Conservation (phyloP, 345 rosid genomes). For the Hirschfeldia incana region DNA sequence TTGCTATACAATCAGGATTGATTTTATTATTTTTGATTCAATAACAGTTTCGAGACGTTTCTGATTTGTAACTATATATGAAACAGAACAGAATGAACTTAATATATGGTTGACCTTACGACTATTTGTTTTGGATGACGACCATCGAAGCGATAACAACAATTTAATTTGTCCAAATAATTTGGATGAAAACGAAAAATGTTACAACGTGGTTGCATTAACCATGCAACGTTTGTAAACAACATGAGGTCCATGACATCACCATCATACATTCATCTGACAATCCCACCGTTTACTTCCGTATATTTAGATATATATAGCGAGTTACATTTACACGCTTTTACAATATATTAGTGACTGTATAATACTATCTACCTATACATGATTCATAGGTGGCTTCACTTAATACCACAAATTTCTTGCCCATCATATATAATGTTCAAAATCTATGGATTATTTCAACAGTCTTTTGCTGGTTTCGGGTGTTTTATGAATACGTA, state of each 20-base stretch:
- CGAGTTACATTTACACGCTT: neutral
- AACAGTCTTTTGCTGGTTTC: constrained; percentile 30
- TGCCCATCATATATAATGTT: constrained; percentile 6
- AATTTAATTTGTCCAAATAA: constrained; percentile 10
- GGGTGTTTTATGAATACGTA: constrained; percentile 14
- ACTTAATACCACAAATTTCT: constrained; percentile 5
- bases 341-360: neutral
- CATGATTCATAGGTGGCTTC: constrained; percentile 23
- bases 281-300: constrained; percentile 28
- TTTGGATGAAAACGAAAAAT: constrained; percentile 19
- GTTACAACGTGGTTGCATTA: constrained; percentile 32
- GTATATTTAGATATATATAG: constrained; percentile 1
- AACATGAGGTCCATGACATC: constrained; percentile 33
- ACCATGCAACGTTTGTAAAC: constrained; percentile 35
- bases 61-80: constrained; percentile 18
- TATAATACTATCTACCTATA: neutral
- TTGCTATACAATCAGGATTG: neutral
- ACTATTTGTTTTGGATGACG: constrained; percentile 25
- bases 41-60: constrained; percentile 14
- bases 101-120: constrained; percentile 1
- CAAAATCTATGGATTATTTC: constrained; percentile 16
- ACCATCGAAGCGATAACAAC: neutral
- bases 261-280: constrained; percentile 31
- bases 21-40: neutral
- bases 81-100: constrained; percentile 13